These are phyloP conservation scores for Cardiospermum halicacabum DNA, from an alignment of 345 rosid genomes.

Conservation along the genomic window DNA sequence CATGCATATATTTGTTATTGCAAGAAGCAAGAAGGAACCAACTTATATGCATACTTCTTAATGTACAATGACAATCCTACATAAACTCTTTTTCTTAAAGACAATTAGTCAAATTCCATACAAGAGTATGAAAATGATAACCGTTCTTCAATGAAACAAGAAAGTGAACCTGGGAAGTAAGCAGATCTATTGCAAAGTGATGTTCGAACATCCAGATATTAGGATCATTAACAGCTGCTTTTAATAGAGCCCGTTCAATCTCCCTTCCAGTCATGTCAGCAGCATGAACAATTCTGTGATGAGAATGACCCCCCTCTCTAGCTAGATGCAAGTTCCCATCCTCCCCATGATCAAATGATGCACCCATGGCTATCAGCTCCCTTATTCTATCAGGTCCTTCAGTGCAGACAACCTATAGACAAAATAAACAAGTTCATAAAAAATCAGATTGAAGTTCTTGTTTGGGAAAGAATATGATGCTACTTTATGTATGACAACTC, in stretches of 20 bases:
- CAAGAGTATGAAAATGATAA: neutral
- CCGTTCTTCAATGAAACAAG: neutral
- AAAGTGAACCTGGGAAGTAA: conserved; percentile 69
- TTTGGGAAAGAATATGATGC: neutral
- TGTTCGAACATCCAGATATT: conserved; percentile 76
- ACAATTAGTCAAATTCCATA: conserved; percentile 1
- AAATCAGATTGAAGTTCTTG: neutral
- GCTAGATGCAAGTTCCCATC: conserved; percentile 96
- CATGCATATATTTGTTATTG: too few relatives aligned
- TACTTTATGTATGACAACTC: neutral
- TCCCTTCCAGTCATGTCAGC: conserved; percentile 99
- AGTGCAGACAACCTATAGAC: conserved; percentile 83
- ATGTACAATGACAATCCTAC: neutral
- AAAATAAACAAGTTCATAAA: conserved; percentile 8
- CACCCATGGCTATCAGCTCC: conserved; percentile 90
- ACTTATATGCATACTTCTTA: neutral
- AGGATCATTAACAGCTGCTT: conserved; percentile 74
- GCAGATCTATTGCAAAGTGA: conserved; percentile 87
- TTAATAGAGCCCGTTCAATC: conserved; percentile 87
- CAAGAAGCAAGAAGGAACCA: neutral
- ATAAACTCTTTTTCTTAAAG: neutral
- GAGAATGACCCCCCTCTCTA: conserved; percentile 98
- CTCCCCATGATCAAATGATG: conserved; percentile 88
- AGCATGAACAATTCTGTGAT: conserved; percentile 87
- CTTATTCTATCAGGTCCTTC: conserved; percentile 97